Conservation (phyloP, 2,329 filamentous ascomycete species). For the Elsinoe batatas region DNA sequence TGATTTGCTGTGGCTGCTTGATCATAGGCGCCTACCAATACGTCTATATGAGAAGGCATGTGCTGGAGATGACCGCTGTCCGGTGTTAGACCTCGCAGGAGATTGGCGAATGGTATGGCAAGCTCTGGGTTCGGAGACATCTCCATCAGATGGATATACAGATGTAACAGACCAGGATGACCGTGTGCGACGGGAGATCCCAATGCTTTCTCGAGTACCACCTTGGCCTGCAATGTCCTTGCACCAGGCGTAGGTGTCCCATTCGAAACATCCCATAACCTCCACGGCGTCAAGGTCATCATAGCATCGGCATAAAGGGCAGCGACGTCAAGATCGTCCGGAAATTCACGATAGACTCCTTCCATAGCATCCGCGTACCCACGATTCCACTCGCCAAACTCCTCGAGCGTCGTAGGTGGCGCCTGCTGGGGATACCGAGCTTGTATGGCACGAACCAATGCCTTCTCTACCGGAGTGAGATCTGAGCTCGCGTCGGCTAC, state of each 20-base stretch:
- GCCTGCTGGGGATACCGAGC: conserved; percentile 45
- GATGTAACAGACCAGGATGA: conserved; percentile 62
- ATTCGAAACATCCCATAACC: conserved; percentile 52
- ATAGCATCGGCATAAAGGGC: conserved; percentile 54
- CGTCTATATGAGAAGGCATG: conserved; percentile 70
- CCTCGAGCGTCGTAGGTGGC: neutral
- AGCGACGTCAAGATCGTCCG: conserved; percentile 53
- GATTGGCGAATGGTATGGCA: conserved; percentile 52
- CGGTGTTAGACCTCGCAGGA: conserved; percentile 54
- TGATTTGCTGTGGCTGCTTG: conserved; percentile 57
- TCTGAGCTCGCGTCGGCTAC: conserved; percentile 33
- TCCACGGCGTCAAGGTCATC: conserved; percentile 58
- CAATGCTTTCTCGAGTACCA: conserved; percentile 50
- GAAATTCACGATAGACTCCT: conserved; percentile 42
- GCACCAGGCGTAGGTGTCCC: conserved; percentile 47
- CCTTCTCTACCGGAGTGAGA: conserved; percentile 46
- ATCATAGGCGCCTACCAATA: conserved; percentile 61
- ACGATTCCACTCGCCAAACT: conserved; percentile 42
- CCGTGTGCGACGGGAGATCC: conserved; percentile 36
- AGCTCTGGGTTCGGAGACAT: conserved; percentile 59
- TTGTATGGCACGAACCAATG: conserved; percentile 53
- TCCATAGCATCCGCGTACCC: conserved; percentile 55
- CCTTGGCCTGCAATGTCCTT: conserved; percentile 49
- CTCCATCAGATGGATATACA: conserved; percentile 71
- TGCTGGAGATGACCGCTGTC: conserved; percentile 63